A percentile compares a stretch with the other conserved stretches of the same genome.
phyloP scores from a whole-genome alignment of 2,329 filamentous ascomycete species.

The Emergomyces pasteurianus region DNA sequence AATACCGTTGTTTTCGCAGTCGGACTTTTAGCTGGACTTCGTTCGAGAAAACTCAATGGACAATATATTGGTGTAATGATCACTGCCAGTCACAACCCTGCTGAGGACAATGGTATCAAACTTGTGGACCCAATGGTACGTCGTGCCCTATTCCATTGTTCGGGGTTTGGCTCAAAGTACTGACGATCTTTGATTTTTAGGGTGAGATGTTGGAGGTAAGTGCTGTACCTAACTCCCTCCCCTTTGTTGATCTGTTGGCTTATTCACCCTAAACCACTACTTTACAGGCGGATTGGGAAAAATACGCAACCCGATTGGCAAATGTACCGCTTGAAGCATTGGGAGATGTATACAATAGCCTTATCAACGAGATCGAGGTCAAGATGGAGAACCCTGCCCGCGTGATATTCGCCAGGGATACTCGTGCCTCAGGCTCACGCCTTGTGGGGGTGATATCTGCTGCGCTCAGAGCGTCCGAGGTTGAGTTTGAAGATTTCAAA shows the following conservation, averaged over 20 bases:
- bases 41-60: conserved; percentile 78
- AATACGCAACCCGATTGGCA: conserved; percentile 74
- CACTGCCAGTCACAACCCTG: conserved; percentile 85
- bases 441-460: conserved; percentile 69
- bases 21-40: conserved; percentile 74
- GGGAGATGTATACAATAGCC: conserved; percentile 60
- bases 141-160: conserved; percentile 9
- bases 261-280: background rate
- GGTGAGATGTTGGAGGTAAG: conserved; percentile 90
- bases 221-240: conserved; percentile 10
- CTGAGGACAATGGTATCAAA: conserved; percentile 85
- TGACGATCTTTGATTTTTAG: conserved; percentile 22
- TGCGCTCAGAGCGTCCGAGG: conserved; percentile 63
- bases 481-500: conserved; percentile 72
- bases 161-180: background rate
- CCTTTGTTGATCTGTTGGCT: background rate
- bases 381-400: conserved; percentile 58
- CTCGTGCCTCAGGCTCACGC: conserved; percentile 76
- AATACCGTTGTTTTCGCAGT: conserved; percentile 89
- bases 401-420: conserved; percentile 86
- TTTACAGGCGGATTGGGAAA: conserved; percentile 67
- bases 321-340: conserved; percentile 71
- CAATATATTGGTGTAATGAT: conserved; percentile 96
- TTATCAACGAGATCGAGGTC: conserved; percentile 65
- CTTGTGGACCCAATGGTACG: conserved; percentile 80